phyloP scores from a whole-genome alignment of 805 yeast species.

The Teunomyces stri region DNA sequence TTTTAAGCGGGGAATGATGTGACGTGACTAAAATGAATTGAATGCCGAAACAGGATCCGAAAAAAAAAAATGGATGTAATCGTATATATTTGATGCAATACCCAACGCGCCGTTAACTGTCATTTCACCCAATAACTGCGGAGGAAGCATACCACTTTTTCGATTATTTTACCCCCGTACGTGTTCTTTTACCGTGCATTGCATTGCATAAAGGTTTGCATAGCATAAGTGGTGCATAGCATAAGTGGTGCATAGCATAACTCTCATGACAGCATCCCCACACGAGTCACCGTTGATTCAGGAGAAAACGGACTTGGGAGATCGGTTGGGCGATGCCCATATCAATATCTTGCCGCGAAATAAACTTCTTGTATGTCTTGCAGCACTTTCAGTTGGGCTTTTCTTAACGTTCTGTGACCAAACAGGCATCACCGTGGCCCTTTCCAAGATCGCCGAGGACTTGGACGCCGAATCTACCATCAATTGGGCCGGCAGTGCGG shows the following conservation, averaged over 20 bases:
- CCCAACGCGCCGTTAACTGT: neutral
- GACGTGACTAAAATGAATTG: neutral
- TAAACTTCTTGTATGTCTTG: conserved; percentile 18
- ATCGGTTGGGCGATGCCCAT: conserved; percentile 20
- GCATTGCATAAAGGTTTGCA: too few species aligned
- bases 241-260: too few species aligned
- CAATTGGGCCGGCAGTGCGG: conserved; percentile 71
- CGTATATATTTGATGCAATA: neutral
- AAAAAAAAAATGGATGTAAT: neutral
- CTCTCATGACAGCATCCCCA: neutral
- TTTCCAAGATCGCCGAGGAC: conserved; percentile 17
- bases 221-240: too few species aligned
- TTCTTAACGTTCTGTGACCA: conserved; percentile 21
- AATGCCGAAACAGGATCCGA: neutral
- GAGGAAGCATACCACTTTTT: too few species aligned
- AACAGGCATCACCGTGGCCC: conserved; percentile 21
- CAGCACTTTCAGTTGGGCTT: conserved; percentile 17
- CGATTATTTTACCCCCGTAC: too few species aligned
- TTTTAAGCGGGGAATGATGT: neutral
- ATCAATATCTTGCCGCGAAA: conserved; percentile 18
- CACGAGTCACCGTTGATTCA: neutral
- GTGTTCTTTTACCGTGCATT: too few species aligned
- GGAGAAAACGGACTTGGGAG: conserved; percentile 12
- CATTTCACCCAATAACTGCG: too few species aligned
- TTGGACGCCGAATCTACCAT: conserved; percentile 19